phyloP scores from a whole-genome alignment of 805 yeast genomes.

The Saturnispora gosingensis region DNA sequence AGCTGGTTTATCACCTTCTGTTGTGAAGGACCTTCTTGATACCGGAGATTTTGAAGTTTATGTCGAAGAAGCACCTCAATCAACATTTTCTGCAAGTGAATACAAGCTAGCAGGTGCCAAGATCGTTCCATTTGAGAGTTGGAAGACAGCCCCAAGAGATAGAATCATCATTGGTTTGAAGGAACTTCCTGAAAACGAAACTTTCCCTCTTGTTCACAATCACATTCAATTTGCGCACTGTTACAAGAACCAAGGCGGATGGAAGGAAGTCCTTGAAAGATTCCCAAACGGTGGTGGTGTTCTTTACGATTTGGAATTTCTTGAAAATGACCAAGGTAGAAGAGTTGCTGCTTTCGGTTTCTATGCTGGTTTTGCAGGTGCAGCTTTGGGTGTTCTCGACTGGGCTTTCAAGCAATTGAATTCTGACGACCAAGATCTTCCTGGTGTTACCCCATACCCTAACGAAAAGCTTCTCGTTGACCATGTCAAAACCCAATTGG shows the following conservation, averaged over 20 bases:
- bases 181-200: constrained; percentile 82
- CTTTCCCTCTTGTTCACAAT: constrained; percentile 89
- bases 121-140: constrained; percentile 87
- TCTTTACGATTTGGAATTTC: constrained; percentile 87
- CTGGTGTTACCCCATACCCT: constrained; percentile 74
- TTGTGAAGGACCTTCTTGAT: constrained; percentile 71
- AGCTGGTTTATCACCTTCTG: constrained; percentile 91
- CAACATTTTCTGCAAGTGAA: constrained; percentile 69
- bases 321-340: constrained; percentile 90
- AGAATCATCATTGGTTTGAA: constrained; percentile 88
- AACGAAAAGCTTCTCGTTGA: constrained; percentile 66
- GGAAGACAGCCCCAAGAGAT: constrained; percentile 87
- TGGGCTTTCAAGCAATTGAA: constrained; percentile 89
- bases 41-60: constrained; percentile 76
- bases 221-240: constrained; percentile 99
- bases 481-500: constrained; percentile 56
- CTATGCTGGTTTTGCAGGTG: constrained; percentile 99
- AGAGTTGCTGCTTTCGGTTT: constrained; percentile 99
- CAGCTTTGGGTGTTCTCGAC: constrained; percentile 89
- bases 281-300: constrained; percentile 89
- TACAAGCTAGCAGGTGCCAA: constrained; percentile 74
- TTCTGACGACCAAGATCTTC: constrained; percentile 56
- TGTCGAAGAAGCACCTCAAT: constrained; percentile 82
- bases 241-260: constrained; percentile 94
- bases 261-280: constrained; percentile 84